These are phyloP conservation scores for Strobilomyces echinocephalus DNA, from an alignment of 768 basidiomycete genomes.

Conservation along the genomic window DNA sequence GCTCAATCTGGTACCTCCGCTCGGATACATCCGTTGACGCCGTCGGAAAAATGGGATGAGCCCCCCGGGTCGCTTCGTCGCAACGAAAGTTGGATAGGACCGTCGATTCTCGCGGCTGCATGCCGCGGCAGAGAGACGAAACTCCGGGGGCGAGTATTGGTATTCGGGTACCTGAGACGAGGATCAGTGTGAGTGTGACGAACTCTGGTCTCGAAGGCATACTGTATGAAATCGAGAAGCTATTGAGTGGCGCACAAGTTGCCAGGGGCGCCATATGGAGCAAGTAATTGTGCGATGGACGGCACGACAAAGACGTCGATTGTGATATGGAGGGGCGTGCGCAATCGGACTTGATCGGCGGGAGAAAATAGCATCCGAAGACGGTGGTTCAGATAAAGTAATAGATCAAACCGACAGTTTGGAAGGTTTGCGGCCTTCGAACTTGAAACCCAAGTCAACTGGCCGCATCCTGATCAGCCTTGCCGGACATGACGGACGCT, in stretches of 20 bases:
- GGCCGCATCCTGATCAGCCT: conserved; percentile 20
- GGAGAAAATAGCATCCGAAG: conserved; percentile 25
- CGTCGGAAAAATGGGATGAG: conserved; percentile 6
- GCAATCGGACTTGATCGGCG: conserved; percentile 34
- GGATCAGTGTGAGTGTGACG: conserved; percentile 6
- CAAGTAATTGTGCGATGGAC: conserved; percentile 6
- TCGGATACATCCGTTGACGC: conserved; percentile 21
- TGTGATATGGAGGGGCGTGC: conserved; percentile 16
- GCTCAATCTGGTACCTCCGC: no score
- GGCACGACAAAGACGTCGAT: conserved; percentile 7
- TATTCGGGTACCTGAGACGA: conserved; percentile 14
- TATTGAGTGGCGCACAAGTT: conserved; percentile 11
- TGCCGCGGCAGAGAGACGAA: background rate
- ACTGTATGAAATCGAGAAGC: conserved; percentile 10
- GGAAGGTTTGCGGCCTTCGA: conserved; percentile 30
- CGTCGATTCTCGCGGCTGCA: background rate
- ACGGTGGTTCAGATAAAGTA: conserved; percentile 25
- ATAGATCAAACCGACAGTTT: conserved; percentile 22
- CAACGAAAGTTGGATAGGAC: background rate
- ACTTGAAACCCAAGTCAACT: conserved; percentile 32
- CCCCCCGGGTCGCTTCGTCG: conserved; percentile 5
- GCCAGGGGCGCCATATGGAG: conserved; percentile 11
- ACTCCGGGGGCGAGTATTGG: background rate
- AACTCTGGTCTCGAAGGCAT: conserved; percentile 1
- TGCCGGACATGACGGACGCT: conserved; percentile 30